Evolutionary conservation across 148 eudicot genomes (phyloP), one percentile per base, ranked within the genome.

Genomic region (Rhododendron molle): DNA sequence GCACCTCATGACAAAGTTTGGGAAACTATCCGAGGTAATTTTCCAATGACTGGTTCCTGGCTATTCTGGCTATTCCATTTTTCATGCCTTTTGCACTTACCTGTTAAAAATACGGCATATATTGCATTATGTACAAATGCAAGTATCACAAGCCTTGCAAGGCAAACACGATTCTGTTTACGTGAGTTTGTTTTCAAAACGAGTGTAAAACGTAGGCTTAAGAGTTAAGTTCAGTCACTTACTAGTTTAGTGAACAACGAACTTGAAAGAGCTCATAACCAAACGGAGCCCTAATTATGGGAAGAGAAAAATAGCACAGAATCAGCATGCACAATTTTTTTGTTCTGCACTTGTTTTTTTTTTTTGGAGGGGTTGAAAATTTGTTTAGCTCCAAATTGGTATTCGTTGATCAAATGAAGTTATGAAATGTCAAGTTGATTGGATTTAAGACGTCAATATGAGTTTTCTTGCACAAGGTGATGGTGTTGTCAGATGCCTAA

Each of bases 1-100:
- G 30, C 90, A 86, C 81, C 88, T 94, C 58, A 87, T 89, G 87
- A 86, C 92, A 30, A 91, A 89, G 84, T 90, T 89, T 87, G 89
- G 83, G 83, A 87, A 89, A 80, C 88, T 95, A 80, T 85, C 98
- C 26, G 98, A 94, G 98, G 98, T 95, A 92, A 89, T 73, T 74
- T 44, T 54, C 44, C 20, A 72, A 46, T 21, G 26, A 43, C 28
- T 50, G 21, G 30, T 49, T 23, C 81, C 77, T 43, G 38, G 34
- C 49, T 83, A 38, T 40, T 83, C 54, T 46, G 49, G 49, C 7
- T 54, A 54, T 54, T 54, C 60, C 74, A 83, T 69, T 12, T 76
- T 43, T 20, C 56, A 23, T 74, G 36, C 58, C 81, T 47, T 47
- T 7, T 44, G 32, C 81, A 20, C 14, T n/a, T 13, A 26, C 58